These are phyloP conservation scores for Plasmodium yoelii DNA, from an alignment of 169 alveolate genomes.

Conservation along the genomic window DNA sequence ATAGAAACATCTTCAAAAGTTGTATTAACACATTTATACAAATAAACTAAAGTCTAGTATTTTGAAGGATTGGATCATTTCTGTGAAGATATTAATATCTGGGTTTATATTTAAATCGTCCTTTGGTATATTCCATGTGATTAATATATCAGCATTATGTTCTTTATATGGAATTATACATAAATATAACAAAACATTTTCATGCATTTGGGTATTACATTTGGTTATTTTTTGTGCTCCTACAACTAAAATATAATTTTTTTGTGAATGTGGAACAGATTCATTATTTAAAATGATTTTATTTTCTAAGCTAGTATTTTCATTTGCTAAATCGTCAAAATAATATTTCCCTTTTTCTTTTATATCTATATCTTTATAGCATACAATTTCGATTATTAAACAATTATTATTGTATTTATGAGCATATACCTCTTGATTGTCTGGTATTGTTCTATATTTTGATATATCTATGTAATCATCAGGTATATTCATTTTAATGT, in stretches of 20 bases:
- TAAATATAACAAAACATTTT: slow-evolving; percentile 28
- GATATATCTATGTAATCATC: slow-evolving; percentile 41
- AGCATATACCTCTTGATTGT: slow-evolving; percentile 74
- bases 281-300: slow-evolving; percentile 32
- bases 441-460: slow-evolving; percentile 44
- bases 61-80: slow-evolving; percentile 53
- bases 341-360: slow-evolving; percentile 63
- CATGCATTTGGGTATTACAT: slow-evolving; percentile 12
- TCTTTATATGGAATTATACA: slow-evolving; percentile 45
- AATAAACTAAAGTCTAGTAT: slow-evolving; percentile 31
- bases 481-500: slow-evolving; percentile 63
- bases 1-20: too few relatives aligned
- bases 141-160: slow-evolving; percentile 63
- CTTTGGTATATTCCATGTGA: slow-evolving; percentile 70
- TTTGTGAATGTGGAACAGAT: slow-evolving; percentile 28
- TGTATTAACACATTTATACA: background rate
- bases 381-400: slow-evolving; percentile 43
- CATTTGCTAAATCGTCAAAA: slow-evolving; percentile 70
- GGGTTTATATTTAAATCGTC: slow-evolving; percentile 42
- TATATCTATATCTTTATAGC: slow-evolving; percentile 25
- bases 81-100: slow-evolving; percentile 29
- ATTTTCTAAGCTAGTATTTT: slow-evolving; percentile 43
- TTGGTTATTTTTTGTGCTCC: slow-evolving; percentile 63
- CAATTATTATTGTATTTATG: slow-evolving; percentile 57
- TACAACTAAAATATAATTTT: slow-evolving; percentile 35